Evolutionary conservation across 192 early-diverging fungal species (phyloP).

Genomic region (Pilobolus umbonatus): DNA sequence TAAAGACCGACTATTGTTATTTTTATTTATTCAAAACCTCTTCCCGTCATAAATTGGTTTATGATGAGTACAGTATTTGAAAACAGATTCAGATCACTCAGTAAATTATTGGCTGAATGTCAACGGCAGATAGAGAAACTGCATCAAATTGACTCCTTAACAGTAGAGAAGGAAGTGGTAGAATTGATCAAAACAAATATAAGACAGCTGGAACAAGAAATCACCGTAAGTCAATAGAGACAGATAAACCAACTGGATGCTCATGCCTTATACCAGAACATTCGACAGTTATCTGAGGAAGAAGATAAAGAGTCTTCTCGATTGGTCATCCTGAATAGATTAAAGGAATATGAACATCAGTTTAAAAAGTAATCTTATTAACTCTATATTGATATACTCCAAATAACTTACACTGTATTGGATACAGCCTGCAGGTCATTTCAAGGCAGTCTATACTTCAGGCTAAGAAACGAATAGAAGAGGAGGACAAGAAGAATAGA

Average conservation of each 20-base stretch:
- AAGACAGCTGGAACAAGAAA: constrained; percentile 11
- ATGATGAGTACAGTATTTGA: too few species aligned
- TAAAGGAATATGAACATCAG: constrained; percentile 47
- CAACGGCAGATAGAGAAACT: constrained; percentile 15
- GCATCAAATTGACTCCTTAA: constrained; percentile 4
- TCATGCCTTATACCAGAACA: background rate
- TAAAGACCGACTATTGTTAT: too few species aligned
- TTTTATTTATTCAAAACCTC: too few species aligned
- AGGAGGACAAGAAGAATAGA: constrained; percentile 39
- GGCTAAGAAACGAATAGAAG: constrained; percentile 48
- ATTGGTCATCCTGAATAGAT: constrained; percentile 31
- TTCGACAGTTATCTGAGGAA: constrained; percentile 40
- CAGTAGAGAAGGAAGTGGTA: constrained; percentile 15
- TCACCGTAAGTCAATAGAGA: constrained; percentile 12
- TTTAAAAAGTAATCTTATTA: constrained; percentile 39
- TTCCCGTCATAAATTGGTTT: too few species aligned
- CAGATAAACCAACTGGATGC: background rate
- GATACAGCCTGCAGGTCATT: constrained; percentile 42
- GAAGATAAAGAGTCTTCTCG: constrained; percentile 44
- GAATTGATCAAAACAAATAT: constrained; percentile 10
- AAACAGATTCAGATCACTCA: constrained; percentile 14
- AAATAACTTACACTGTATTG: too few species aligned
- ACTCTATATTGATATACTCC: background rate
- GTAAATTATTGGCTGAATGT: constrained; percentile 21
- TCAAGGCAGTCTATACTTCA: constrained; percentile 44